phyloP scores from a whole-genome alignment of 306 rosid species.

The Lotus japonicus region DNA sequence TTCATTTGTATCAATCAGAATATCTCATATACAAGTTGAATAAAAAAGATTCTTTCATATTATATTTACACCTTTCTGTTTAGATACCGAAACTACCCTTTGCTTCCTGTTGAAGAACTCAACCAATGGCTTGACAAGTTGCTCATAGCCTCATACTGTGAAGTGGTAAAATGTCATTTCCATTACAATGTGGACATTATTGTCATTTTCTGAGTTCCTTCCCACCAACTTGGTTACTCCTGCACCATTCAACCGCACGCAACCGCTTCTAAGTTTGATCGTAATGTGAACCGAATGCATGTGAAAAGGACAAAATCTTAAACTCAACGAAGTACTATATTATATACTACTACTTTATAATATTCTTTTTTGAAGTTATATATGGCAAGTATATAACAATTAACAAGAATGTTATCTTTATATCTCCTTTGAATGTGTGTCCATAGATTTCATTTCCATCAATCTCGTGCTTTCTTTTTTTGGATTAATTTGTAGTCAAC shows the following conservation, averaged over 20 bases:
- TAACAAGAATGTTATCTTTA: not conserved
- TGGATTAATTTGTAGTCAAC: not conserved
- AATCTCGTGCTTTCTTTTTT: not conserved
- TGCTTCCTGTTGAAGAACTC: not conserved
- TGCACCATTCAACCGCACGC: constrained; percentile 1
- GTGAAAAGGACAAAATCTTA: not conserved
- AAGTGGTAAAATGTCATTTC: not conserved
- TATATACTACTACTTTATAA: no score
- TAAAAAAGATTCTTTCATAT: no score
- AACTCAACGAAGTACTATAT: not conserved
- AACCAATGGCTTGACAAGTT: not conserved
- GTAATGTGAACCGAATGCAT: not conserved
- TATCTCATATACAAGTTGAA: no score
- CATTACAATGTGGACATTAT: not conserved
- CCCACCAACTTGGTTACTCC: not conserved
- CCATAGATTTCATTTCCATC: not conserved
- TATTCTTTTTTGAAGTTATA: not conserved
- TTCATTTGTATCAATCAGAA: no score
- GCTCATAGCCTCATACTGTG: not conserved
- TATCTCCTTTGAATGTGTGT: not conserved
- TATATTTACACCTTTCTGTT: no score
- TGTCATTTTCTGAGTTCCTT: not conserved
- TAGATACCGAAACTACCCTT: no score
- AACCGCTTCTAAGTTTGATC: not conserved
- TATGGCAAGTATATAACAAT: constrained; percentile 18